Percentiles rank a stretch among this genome's conserved stretches.
Evolutionary conservation across 2,329 filamentous ascomycete genomes (phyloP).

Genomic region (Colletotrichum caudatum): DNA sequence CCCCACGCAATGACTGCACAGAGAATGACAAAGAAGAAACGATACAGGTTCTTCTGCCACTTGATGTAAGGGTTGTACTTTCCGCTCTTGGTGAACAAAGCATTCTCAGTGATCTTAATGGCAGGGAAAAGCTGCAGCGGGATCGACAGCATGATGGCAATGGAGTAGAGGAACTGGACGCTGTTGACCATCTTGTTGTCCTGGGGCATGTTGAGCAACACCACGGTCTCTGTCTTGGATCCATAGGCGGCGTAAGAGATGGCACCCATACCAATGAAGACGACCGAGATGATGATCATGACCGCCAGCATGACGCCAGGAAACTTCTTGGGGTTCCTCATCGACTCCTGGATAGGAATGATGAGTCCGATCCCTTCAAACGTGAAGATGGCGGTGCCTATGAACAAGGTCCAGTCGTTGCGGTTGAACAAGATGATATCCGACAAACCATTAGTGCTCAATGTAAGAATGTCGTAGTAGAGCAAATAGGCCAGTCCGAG

Average conservation of each 20-base stretch:
- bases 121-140: constrained; percentile 97
- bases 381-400: constrained; percentile 94
- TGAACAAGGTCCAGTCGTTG: constrained; percentile 95
- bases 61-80: constrained; percentile 99
- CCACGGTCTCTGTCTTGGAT: constrained; percentile 94
- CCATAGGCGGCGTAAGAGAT: constrained; percentile 97
- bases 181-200: constrained; percentile 95
- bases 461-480: constrained; percentile 92
- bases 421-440: constrained; percentile 94
- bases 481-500: constrained; percentile 93
- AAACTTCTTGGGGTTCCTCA: constrained; percentile 91
- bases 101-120: constrained; percentile 95
- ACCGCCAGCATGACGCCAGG: constrained; percentile 87
- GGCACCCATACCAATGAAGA: constrained; percentile 92
- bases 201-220: constrained; percentile 95
- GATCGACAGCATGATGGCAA: constrained; percentile 95
- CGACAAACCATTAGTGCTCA: constrained; percentile 79
- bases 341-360: constrained; percentile 80
- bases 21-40: constrained; percentile 89
- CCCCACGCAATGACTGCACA: constrained; percentile 92
- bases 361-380: constrained; percentile 84
- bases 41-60: constrained; percentile 99
- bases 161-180: constrained; percentile 96
- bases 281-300: constrained; percentile 93
- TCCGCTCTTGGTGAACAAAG: constrained; percentile 90